These are phyloP conservation scores for Draba incana DNA, from an alignment of 345 rosid genomes.

Conservation along the genomic window DNA sequence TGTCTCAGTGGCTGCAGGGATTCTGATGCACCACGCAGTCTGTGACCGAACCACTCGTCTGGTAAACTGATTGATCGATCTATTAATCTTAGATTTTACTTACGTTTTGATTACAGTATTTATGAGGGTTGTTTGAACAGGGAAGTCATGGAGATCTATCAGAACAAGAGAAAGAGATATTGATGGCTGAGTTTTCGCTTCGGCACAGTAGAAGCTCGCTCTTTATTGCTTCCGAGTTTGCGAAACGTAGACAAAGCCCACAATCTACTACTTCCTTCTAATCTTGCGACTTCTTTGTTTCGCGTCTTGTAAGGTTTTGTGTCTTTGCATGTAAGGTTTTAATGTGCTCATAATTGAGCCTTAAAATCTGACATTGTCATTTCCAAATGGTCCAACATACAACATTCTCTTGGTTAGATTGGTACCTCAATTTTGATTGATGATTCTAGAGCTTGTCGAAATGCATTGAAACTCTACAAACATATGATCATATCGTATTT, in stretches of 20 bases:
- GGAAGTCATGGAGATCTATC: conserved; percentile 86
- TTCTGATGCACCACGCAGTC: conserved; percentile 91
- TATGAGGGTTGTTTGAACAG: conserved; percentile 42
- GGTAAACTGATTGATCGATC: conserved; percentile 45
- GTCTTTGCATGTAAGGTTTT: neutral
- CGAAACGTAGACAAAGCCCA: conserved; percentile 50
- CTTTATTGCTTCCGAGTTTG: conserved; percentile 69
- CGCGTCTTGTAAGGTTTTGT: neutral
- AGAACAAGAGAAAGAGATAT: conserved; percentile 65
- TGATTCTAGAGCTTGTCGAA: too few relatives aligned
- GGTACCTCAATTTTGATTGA: too few relatives aligned
- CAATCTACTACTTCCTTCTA: conserved; percentile 10
- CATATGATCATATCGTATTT: too few relatives aligned
- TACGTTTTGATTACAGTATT: too few relatives aligned
- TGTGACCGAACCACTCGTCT: conserved; percentile 75
- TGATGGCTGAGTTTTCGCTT: conserved; percentile 82
- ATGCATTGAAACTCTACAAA: too few relatives aligned
- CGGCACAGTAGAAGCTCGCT: conserved; percentile 78
- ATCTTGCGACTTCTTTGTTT: neutral
- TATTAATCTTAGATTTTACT: too few relatives aligned
- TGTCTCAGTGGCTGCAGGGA: conserved; percentile 96
- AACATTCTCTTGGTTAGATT: too few relatives aligned
- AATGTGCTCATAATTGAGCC: too few relatives aligned
- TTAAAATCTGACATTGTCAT: neutral
- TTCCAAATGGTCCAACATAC: neutral